phyloP scores from a whole-genome alignment of 176 grass and related monocot genomes.

The Pontederia crassipes region DNA sequence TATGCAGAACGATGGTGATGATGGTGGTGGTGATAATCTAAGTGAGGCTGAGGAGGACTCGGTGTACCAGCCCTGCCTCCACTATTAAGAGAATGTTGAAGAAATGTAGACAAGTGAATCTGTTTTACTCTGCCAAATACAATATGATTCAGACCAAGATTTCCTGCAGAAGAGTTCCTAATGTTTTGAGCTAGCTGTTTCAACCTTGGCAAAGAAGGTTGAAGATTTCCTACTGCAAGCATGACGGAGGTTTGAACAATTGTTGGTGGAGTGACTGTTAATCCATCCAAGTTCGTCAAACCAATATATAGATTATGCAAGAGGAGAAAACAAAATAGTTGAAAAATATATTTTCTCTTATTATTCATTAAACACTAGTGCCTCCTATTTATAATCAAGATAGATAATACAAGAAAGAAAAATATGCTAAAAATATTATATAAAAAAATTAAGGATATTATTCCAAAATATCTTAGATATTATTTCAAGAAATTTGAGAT shows the following conservation, averaged over 20 bases:
- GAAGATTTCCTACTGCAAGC: slow-evolving; percentile 62
- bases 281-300: slow-evolving; percentile 65
- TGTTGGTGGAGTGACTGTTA: slow-evolving; percentile 53
- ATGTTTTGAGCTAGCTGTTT: slow-evolving; percentile 74
- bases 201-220: slow-evolving; percentile 63
- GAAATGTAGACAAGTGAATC: slow-evolving; percentile 65
- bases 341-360: too few species aligned
- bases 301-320: slow-evolving; percentile 67
- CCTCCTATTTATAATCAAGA: too few species aligned
- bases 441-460: too few species aligned
- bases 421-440: too few species aligned
- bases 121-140: slow-evolving; percentile 86
- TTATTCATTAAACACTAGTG: too few species aligned
- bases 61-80: slow-evolving; percentile 29
- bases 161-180: slow-evolving; percentile 66
- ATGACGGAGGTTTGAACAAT: slow-evolving; percentile 59
- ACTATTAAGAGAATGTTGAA: slow-evolving; percentile 53
- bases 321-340: slow-evolving; percentile 7
- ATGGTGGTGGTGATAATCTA: slow-evolving; percentile 26
- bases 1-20: slow-evolving; percentile 31
- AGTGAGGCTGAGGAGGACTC: slow-evolving; percentile 42
- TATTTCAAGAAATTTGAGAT: too few species aligned
- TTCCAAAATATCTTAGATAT: too few species aligned
- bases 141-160: slow-evolving; percentile 69
- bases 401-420: too few species aligned